A percentile compares a stretch with the other conserved stretches of the same genome.
phyloP scores from a whole-genome alignment of 768 basidiomycete species.

The Leucosporidium scottii region DNA sequence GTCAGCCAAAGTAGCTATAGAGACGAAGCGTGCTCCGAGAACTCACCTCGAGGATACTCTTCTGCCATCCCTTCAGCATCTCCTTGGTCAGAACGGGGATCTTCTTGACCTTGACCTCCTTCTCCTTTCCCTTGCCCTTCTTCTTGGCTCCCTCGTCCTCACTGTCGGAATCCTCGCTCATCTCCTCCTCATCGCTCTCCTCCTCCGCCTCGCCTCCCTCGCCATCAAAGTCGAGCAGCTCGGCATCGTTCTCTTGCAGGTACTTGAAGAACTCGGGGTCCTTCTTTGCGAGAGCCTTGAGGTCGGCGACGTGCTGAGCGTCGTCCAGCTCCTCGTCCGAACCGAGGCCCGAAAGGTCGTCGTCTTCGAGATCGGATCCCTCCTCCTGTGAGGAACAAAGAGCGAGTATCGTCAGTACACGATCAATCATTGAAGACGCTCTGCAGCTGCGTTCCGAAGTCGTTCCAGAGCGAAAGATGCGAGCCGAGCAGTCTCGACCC shows the following conservation, averaged over 20 bases:
- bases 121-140: slow-evolving; percentile 48
- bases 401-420: too few relatives aligned
- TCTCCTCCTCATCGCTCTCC: slow-evolving; percentile 44
- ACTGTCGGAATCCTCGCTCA: slow-evolving; percentile 45
- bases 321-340: slow-evolving; percentile 58
- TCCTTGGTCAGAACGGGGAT: slow-evolving; percentile 59
- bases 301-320: slow-evolving; percentile 64
- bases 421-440: too few relatives aligned
- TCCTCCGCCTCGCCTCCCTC: slow-evolving; percentile 3
- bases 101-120: slow-evolving; percentile 38
- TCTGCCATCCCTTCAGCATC: slow-evolving; percentile 76
- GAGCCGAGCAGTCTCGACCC: slow-evolving; percentile 53
- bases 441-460: too few relatives aligned
- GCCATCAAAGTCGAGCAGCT: slow-evolving; percentile 68
- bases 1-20: slow-evolving; percentile 10
- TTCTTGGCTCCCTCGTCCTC: slow-evolving; percentile 43
- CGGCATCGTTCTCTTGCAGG: slow-evolving; percentile 87
- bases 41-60: slow-evolving; percentile 70
- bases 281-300: slow-evolving; percentile 83
- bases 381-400: neutral
- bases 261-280: slow-evolving; percentile 99
- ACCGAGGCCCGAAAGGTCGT: slow-evolving; percentile 26
- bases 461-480: slow-evolving; percentile 41
- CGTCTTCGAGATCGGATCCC: slow-evolving; percentile 27
- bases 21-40: neutral